These are phyloP conservation scores for Zygosaccharomyces pseudobailii DNA, from an alignment of 1,139 yeast species.

Conservation along the genomic window DNA sequence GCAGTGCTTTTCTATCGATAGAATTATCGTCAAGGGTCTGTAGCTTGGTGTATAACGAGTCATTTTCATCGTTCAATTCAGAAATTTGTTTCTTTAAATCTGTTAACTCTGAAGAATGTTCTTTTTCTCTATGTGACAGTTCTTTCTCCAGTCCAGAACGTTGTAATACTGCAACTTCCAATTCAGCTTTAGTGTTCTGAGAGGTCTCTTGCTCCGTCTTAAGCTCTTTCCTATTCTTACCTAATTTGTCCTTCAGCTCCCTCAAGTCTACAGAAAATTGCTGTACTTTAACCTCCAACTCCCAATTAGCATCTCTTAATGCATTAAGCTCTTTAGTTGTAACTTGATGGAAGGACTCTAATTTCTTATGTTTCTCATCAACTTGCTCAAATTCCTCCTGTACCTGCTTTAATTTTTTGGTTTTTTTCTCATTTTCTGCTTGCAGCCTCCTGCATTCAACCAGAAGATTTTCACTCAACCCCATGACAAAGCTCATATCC, in stretches of 20 bases:
- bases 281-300: conserved; percentile 57
- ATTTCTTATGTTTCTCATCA: conserved; percentile 36
- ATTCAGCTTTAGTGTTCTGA: conserved; percentile 40
- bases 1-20: neutral
- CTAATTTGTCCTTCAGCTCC: conserved; percentile 32
- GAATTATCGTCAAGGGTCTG: conserved; percentile 3
- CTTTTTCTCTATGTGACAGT: conserved; percentile 36
- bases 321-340: conserved; percentile 42
- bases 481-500: conserved; percentile 78
- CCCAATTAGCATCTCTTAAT: conserved; percentile 73
- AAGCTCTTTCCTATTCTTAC: conserved; percentile 37
- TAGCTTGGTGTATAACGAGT: conserved; percentile 25
- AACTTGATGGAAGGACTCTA: conserved; percentile 35
- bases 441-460: conserved; percentile 75
- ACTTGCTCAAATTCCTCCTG: conserved; percentile 43
- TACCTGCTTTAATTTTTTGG: conserved; percentile 40
- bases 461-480: conserved; percentile 72
- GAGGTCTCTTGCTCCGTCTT: conserved; percentile 25
- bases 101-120: conserved; percentile 40
- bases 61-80: conserved; percentile 59
- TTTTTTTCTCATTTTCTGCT: conserved; percentile 57
- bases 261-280: conserved; percentile 45
- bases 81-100: conserved; percentile 49
- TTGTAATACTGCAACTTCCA: conserved; percentile 47
- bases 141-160: conserved; percentile 40